phyloP scores from a whole-genome alignment of 2,329 filamentous ascomycete species.

The Lachnellula hyalina region DNA sequence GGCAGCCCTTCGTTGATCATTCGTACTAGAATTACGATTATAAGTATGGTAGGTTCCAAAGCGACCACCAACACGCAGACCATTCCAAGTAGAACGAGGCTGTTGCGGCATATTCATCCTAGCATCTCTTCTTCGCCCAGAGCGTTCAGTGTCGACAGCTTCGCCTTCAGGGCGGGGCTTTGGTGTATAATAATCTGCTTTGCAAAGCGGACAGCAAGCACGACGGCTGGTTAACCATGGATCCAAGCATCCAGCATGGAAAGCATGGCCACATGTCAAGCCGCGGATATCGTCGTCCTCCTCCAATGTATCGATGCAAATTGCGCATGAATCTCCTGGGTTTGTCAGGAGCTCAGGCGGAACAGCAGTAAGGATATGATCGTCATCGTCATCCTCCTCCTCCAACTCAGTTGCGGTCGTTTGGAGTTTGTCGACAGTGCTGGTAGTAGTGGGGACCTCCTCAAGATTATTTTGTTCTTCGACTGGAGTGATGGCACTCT shows the following conservation, averaged over 20 bases:
- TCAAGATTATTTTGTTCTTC: slow-evolving; percentile 25
- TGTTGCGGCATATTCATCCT: slow-evolving; percentile 24
- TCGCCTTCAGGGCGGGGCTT: slow-evolving; percentile 64
- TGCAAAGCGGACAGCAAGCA: slow-evolving; percentile 95
- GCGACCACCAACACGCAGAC: slow-evolving; percentile 23
- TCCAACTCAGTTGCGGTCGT: slow-evolving; percentile 38
- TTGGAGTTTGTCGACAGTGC: slow-evolving; percentile 33
- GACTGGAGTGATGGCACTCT: slow-evolving; percentile 17
- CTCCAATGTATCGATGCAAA: slow-evolving; percentile 90
- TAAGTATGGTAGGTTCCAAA: slow-evolving; percentile 12
- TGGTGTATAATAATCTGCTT: slow-evolving; percentile 93
- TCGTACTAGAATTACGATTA: neutral
- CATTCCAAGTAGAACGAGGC: slow-evolving; percentile 26
- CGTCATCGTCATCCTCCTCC: slow-evolving; percentile 59
- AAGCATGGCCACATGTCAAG: slow-evolving; percentile 92
- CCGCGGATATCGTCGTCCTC: slow-evolving; percentile 95
- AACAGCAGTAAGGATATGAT: slow-evolving; percentile 75
- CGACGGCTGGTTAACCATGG: slow-evolving; percentile 93
- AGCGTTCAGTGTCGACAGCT: slow-evolving; percentile 23
- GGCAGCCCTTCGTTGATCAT: slow-evolving; percentile 6
- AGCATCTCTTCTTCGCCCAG: slow-evolving; percentile 22
- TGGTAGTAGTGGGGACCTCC: slow-evolving; percentile 26
- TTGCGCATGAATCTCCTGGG: slow-evolving; percentile 89
- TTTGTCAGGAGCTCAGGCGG: slow-evolving; percentile 75
- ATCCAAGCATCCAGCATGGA: slow-evolving; percentile 92